phyloP scores from a whole-genome alignment of 495 filamentous ascomycete genomes.

The Annulohypoxylon maeteangense region DNA sequence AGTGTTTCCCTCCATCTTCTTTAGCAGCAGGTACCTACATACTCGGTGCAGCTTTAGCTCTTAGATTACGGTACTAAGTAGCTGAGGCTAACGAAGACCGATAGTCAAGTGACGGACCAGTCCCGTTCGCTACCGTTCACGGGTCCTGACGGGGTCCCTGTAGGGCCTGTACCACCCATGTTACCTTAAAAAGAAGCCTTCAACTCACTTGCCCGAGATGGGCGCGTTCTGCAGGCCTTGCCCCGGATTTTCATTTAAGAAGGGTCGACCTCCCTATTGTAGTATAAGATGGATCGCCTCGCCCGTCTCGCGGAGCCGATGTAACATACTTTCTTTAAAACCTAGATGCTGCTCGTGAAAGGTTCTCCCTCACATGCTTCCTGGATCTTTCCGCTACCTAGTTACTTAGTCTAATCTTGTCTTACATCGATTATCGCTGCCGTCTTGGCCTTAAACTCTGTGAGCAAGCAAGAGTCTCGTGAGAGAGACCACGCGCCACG shows the following conservation, averaged over 20 bases:
- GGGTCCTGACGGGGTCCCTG: slow-evolving; percentile 23
- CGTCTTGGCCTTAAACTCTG: slow-evolving; percentile 17
- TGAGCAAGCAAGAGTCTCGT: slow-evolving; percentile 19
- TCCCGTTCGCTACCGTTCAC: slow-evolving; percentile 36
- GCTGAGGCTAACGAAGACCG: slow-evolving; percentile 21
- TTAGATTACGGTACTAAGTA: background rate
- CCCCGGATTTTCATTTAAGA: slow-evolving; percentile 40
- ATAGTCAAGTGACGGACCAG: slow-evolving; percentile 39
- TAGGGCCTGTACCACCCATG: slow-evolving; percentile 31
- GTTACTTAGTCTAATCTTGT: slow-evolving; percentile 12
- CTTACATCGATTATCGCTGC: slow-evolving; percentile 31
- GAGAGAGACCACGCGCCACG: slow-evolving; percentile 21
- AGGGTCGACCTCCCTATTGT: slow-evolving; percentile 34
- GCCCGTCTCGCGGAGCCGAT: slow-evolving; percentile 25
- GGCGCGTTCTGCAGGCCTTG: slow-evolving; percentile 26
- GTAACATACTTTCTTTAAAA: slow-evolving; percentile 35
- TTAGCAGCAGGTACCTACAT: background rate
- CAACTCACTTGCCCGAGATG: slow-evolving; percentile 36
- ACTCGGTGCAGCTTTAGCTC: background rate
- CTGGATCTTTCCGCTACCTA: background rate
- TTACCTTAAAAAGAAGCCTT: slow-evolving; percentile 36
- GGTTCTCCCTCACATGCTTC: slow-evolving; percentile 13
- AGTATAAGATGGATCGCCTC: slow-evolving; percentile 18
- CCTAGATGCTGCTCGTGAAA: slow-evolving; percentile 24
- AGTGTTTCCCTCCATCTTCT: slow-evolving; percentile 19